Evolutionary conservation across 768 basidiomycete genomes (phyloP).

Genomic region (Coprinopsis strossmayeri): DNA sequence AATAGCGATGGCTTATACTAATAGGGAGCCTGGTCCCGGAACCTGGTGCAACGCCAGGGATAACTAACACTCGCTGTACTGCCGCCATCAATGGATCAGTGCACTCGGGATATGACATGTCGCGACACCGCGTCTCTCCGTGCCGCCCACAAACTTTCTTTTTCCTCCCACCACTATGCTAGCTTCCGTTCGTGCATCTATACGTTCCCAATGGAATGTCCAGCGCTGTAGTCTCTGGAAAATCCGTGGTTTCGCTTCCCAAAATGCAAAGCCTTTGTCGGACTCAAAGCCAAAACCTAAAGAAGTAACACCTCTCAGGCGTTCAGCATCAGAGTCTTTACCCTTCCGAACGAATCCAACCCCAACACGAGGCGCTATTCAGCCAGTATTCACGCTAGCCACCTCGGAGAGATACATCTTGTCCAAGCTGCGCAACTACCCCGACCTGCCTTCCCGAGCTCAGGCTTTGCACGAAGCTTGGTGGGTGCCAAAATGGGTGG

Average conservation of each 20-base stretch:
- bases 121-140: too few relatives aligned
- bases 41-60: too few relatives aligned
- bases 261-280: conserved; percentile 15
- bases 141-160: background rate
- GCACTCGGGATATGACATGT: too few relatives aligned
- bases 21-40: too few relatives aligned
- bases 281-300: conserved; percentile 69
- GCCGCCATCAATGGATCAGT: too few relatives aligned
- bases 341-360: conserved; percentile 84
- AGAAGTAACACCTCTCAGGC: conserved; percentile 70
- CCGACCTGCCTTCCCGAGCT: conserved; percentile 45
- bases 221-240: too few relatives aligned
- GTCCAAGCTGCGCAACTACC: conserved; percentile 46
- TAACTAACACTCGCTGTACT: too few relatives aligned
- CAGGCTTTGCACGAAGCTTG: conserved; percentile 68
- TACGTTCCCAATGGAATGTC: background rate
- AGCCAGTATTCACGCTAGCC: conserved; percentile 74
- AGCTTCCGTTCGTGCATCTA: background rate
- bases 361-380: conserved; percentile 75
- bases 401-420: conserved; percentile 83
- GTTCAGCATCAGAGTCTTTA: conserved; percentile 79
- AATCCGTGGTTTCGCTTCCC: background rate
- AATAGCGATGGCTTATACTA: too few relatives aligned
- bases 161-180: background rate
- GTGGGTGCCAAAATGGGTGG: conserved; percentile 70